Conservation (phyloP, 108 stramenopile genomes). For the Pseudonitzschia pungens region DNA sequence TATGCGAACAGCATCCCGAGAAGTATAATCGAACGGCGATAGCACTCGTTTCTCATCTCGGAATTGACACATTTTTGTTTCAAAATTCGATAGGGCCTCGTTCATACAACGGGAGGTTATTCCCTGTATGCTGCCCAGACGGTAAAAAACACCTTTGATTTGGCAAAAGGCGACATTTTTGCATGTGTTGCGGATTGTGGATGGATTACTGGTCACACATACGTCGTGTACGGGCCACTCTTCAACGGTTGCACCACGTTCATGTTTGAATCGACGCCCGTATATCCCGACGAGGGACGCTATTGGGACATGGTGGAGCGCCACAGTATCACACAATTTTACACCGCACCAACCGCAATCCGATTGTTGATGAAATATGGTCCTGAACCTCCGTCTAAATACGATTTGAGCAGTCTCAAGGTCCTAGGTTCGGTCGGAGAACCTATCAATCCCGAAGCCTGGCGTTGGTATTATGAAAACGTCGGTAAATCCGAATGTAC, state of each 20-base stretch:
- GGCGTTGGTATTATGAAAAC: slow-evolving; percentile 96
- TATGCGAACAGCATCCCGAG: too few species aligned
- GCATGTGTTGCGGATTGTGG: slow-evolving; percentile 96
- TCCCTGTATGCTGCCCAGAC: slow-evolving; percentile 88
- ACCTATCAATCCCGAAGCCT: slow-evolving; percentile 99
- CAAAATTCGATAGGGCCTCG: slow-evolving; percentile 48
- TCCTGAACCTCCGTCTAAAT: slow-evolving; percentile 71
- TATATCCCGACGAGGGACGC: slow-evolving; percentile 91
- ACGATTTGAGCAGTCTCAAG: slow-evolving; percentile 83
- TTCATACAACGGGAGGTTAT: slow-evolving; percentile 96
- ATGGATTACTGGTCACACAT: slow-evolving; percentile 97
- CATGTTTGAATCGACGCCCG: slow-evolving; percentile 93
- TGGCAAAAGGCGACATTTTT: slow-evolving; percentile 84
- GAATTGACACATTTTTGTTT: too few species aligned
- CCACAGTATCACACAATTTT: slow-evolving; percentile 85
- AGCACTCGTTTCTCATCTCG: not conserved
- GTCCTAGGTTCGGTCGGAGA: slow-evolving; percentile 97
- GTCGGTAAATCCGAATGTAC: slow-evolving; percentile 87
- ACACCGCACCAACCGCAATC: slow-evolving; percentile 96
- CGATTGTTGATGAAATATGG: slow-evolving; percentile 95
- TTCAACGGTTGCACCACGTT: slow-evolving; percentile 91
- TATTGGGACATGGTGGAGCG: slow-evolving; percentile 94
- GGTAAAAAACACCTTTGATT: slow-evolving; percentile 80
- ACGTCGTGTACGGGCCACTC: slow-evolving; percentile 74
- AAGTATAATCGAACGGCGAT: too few species aligned